Conservation (phyloP, 352 stramenopile genomes). For the Phytophthora podocarpi region DNA sequence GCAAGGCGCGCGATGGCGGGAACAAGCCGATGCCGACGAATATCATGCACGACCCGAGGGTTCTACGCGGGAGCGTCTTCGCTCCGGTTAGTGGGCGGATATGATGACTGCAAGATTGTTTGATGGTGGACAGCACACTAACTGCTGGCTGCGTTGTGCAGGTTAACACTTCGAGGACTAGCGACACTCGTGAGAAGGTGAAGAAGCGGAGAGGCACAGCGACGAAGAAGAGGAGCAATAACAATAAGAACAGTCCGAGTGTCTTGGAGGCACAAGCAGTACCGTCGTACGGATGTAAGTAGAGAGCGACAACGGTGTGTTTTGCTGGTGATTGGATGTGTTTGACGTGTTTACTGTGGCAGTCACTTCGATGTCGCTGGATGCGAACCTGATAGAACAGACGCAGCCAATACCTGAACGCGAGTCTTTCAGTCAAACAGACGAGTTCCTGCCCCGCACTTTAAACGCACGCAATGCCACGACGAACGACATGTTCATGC, state of each 20-base stretch:
- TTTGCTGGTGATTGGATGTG: background rate
- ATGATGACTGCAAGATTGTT: too few species aligned
- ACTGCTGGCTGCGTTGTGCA: background rate
- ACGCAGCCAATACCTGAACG: slow-evolving; percentile 32
- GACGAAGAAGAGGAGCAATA: slow-evolving; percentile 33
- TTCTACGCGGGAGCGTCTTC: slow-evolving; percentile 69
- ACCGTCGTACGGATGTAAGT: slow-evolving; percentile 45
- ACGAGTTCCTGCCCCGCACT: slow-evolving; percentile 58
- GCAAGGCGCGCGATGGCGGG: slow-evolving; percentile 45
- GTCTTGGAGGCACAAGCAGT: slow-evolving; percentile 44
- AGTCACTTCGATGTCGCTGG: slow-evolving; percentile 65
- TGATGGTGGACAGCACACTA: background rate
- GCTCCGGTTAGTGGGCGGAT: slow-evolving; percentile 39
- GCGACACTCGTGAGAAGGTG: slow-evolving; percentile 35
- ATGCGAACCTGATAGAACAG: slow-evolving; percentile 73
- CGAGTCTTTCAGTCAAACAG: slow-evolving; percentile 68
- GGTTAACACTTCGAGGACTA: slow-evolving; percentile 19
- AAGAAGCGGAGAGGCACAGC: slow-evolving; percentile 33
- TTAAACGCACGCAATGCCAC: slow-evolving; percentile 39
- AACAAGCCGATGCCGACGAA: slow-evolving; percentile 49
- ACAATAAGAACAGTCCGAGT: slow-evolving; percentile 16
- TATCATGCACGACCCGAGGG: slow-evolving; percentile 80
- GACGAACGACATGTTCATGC: slow-evolving; percentile 57
- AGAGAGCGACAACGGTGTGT: background rate
- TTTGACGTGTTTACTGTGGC: background rate